phyloP scores from a whole-genome alignment of 768 basidiomycete species.

The Multifurca ochricompacta region DNA sequence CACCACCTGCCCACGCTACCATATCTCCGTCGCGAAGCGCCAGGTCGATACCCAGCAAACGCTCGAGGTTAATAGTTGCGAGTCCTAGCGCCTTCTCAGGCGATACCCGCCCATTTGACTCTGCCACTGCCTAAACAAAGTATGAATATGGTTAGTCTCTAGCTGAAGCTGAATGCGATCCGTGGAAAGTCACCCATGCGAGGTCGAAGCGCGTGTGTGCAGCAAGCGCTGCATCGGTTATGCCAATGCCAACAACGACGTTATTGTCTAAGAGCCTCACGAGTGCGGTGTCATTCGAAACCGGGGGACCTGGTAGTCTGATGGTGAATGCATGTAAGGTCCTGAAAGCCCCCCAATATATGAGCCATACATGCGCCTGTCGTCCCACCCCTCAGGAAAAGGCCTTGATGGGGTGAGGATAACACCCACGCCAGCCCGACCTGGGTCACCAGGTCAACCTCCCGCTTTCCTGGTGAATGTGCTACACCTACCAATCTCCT shows the following conservation, averaged over 20 bases:
- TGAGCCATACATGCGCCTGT: conserved; percentile 49
- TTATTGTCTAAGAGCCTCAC: conserved; percentile 47
- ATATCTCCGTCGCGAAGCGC: conserved; percentile 23
- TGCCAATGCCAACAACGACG: conserved; percentile 56
- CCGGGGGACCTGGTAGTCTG: conserved; percentile 64
- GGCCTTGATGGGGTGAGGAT: conserved; percentile 57
- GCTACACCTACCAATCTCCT: conserved; percentile 39
- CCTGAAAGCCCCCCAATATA: neutral
- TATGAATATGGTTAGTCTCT: neutral
- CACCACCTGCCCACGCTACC: conserved; percentile 30
- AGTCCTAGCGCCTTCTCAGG: conserved; percentile 31
- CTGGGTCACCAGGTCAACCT: conserved; percentile 23
- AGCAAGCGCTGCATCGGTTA: conserved; percentile 29
- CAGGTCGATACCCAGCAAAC: conserved; percentile 30
- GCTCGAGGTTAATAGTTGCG: conserved; percentile 37
- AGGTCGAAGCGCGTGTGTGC: conserved; percentile 33
- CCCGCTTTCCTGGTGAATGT: neutral
- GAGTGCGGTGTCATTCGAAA: conserved; percentile 43
- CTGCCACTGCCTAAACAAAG: conserved; percentile 31
- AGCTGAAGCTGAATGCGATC: neutral
- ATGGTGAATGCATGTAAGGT: conserved; percentile 9
- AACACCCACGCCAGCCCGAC: conserved; percentile 65
- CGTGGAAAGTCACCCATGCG: conserved; percentile 30
- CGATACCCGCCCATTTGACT: conserved; percentile 33
- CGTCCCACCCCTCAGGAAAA: conserved; percentile 59